Conservation (phyloP, 2,329 filamentous ascomycete genomes). For the Trichoderma lentiforme region DNA sequence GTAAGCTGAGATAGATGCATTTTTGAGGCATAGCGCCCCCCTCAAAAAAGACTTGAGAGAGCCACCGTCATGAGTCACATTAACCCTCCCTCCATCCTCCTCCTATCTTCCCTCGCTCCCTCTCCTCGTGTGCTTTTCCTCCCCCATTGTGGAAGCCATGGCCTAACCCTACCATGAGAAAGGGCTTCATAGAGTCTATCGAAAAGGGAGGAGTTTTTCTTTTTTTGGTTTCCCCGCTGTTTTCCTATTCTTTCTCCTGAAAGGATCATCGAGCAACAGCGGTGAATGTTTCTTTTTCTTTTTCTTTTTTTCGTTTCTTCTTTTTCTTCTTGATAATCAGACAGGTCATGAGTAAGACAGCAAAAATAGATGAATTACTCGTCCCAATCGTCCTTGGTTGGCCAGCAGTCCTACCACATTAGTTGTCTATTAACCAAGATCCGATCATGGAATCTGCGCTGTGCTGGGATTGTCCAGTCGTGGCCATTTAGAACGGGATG, state of each 20-base stretch:
- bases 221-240: background rate
- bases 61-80: constrained; percentile 11
- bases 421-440: constrained; percentile 25
- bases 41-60: background rate
- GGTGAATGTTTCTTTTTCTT: constrained; percentile 1
- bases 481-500: constrained; percentile 60
- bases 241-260: background rate
- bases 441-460: constrained; percentile 22
- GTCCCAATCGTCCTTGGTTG: constrained; percentile 23
- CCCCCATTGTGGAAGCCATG: background rate
- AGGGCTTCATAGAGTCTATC: constrained; percentile 12
- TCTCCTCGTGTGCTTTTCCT: background rate
- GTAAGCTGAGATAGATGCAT: background rate
- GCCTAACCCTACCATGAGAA: background rate
- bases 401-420: constrained; percentile 28
- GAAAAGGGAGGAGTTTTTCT: constrained; percentile 1
- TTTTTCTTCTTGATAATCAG: constrained; percentile 27
- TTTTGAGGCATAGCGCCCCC: background rate
- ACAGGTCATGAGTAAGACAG: constrained; percentile 24
- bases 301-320: background rate
- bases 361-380: constrained; percentile 21
- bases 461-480: constrained; percentile 18
- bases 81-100: background rate
- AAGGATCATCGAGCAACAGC: constrained; percentile 23
- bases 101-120: background rate